Base-by-base conservation (phyloP, 2,329 filamentous ascomycete species). In the Paramyrothecium sp. region DNA sequence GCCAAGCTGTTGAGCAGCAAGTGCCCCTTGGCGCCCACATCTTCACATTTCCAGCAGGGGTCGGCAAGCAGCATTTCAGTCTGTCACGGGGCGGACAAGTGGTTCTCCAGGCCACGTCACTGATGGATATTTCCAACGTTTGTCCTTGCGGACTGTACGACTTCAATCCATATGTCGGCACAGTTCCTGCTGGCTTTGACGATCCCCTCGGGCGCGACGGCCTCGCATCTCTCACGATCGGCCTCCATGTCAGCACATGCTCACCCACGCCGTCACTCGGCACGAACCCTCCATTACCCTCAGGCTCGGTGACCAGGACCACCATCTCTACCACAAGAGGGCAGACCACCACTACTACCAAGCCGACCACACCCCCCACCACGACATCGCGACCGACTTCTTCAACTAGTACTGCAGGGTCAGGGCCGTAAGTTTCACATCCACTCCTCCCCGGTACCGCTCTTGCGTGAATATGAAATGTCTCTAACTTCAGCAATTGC, bases 71-170 rank as follows among this genome's bases (percentile, higher is more conserved):
- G 44, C 64, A 47, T 3, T 85, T 85, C 55, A 68, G 70, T 1
- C 71, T 84, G 5, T 67, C 67, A 3, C 74, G 82, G 3, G 69
- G 71, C 34, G 72, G 71, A 1, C 54, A 71, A 46, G 74, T 69
- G 0, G 72, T 82, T 4, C 59, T 84, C 7, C 73, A 73, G 16
- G 80, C 73, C 8, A 78, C 76, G 0, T 80, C 80, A 12, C 65
- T 78, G n/a, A 81, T 79, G 68, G 74, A 83, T 41, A 77, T 85
- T 41, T 70, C 73, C 1, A 69, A 78, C 47, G 69, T 69, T n/a
- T 85, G 82, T 63, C 67, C 76, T 19, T 84, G 79, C 57, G 80
- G 81, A 3, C 71, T 83, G 53, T 83, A 83, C 72, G 84, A 84
- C 69, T 84, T 80, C 71, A 85, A 85, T 57, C 76, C 80, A 16